Conservation (phyloP, 208 protist genomes). For the Trichomonas tenax region DNA sequence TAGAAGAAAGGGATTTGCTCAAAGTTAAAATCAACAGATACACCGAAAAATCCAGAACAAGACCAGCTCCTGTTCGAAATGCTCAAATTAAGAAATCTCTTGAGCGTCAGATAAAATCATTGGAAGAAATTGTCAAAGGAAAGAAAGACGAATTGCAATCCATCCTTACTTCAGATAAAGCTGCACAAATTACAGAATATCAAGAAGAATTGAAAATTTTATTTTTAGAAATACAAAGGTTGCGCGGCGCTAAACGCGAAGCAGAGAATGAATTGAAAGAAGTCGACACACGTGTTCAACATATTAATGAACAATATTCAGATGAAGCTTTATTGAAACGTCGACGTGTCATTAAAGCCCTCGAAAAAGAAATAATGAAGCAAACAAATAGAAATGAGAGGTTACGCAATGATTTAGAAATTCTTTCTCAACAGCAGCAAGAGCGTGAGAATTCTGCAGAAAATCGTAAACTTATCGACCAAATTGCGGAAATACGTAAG, state of each 20-base stretch:
- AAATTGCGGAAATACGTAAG: not conserved
- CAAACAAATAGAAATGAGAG: not conserved
- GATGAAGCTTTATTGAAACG: not conserved
- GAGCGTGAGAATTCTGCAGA: not conserved
- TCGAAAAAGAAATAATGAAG: not conserved
- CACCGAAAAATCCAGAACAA: not conserved
- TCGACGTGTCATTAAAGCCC: not conserved
- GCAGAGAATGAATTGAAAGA: not conserved
- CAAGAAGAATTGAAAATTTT: not conserved
- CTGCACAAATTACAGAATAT: not conserved
- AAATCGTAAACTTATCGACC: not conserved
- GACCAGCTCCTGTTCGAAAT: not conserved
- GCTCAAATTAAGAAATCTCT: not conserved
- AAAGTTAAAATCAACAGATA: not conserved
- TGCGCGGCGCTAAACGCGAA: not conserved
- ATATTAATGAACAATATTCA: not conserved
- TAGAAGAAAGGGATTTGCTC: not conserved
- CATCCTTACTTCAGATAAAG: not conserved
- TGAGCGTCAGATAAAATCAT: not conserved
- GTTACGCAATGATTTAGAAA: not conserved
- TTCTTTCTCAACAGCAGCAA: not conserved
- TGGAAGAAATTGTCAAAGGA: not conserved
- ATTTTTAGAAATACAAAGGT: not conserved
- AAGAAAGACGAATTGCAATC: not conserved
- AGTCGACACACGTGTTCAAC: not conserved